Percentiles rank a stretch among this genome's conserved stretches.
Conservation (phyloP, 345 rosid species). For the Noccaea caerulescens region DNA sequence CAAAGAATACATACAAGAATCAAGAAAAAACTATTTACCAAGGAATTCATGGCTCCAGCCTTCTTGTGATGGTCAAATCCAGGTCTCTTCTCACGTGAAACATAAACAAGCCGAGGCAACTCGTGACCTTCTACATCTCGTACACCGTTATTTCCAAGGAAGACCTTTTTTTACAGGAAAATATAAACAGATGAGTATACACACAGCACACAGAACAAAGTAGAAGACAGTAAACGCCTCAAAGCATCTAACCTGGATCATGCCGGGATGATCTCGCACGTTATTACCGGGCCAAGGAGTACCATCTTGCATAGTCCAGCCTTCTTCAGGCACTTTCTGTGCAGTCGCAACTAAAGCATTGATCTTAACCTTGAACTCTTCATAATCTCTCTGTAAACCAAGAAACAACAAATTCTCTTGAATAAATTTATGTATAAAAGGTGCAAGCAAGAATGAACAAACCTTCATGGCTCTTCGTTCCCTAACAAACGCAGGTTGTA, state of each 20-base stretch:
- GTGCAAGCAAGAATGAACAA: constrained; percentile 27
- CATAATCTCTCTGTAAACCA: constrained; percentile 73
- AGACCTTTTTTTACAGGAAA: constrained; percentile 53
- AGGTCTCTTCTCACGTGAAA: constrained; percentile 95
- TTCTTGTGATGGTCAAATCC: constrained; percentile 94
- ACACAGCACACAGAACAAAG: constrained; percentile 13
- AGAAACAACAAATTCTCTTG: neutral
- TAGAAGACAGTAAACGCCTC: neutral
- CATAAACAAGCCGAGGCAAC: constrained; percentile 79
- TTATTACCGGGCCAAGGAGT: constrained; percentile 94
- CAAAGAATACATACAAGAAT: neutral
- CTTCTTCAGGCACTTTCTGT: constrained; percentile 92
- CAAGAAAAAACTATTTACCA: constrained; percentile 50
- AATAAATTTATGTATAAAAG: neutral
- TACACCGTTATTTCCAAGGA: constrained; percentile 79
- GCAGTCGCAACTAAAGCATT: constrained; percentile 80
- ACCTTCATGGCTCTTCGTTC: constrained; percentile 94
- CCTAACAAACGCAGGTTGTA: constrained; percentile 67
- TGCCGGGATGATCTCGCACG: constrained; percentile 92
- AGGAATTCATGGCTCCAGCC: constrained; percentile 92
- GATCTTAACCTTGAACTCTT: constrained; percentile 80
- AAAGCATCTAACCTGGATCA: constrained; percentile 74
- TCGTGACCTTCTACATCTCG: constrained; percentile 74
- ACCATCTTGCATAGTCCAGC: constrained; percentile 98
- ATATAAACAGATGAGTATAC: constrained; percentile 6